A percentile compares a stretch with the other conserved stretches of the same genome.
Conservation (phyloP, 2,329 filamentous ascomycete species). For the Sarocladium kiliense region DNA sequence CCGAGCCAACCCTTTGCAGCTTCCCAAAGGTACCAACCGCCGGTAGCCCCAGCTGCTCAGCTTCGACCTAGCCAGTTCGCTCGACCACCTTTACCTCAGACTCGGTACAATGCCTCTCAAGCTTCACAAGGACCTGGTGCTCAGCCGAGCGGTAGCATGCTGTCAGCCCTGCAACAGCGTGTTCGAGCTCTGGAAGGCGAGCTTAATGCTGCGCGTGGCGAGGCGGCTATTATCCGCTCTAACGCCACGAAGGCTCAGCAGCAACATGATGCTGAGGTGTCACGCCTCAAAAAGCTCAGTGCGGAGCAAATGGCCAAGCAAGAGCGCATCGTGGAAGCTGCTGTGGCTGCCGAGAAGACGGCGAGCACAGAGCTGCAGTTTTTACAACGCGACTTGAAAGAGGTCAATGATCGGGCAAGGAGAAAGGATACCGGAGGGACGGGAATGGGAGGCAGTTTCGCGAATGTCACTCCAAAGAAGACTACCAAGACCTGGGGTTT, state of each 20-base stretch:
- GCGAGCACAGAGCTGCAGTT: constrained; percentile 68
- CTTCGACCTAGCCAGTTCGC: constrained; percentile 36
- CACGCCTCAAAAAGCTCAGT: constrained; percentile 56
- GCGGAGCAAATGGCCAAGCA: constrained; percentile 60
- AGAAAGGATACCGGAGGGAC: constrained; percentile 35
- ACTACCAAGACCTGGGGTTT: constrained; percentile 49
- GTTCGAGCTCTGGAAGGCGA: constrained; percentile 49
- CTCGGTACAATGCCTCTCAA: constrained; percentile 11
- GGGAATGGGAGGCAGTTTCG: background rate
- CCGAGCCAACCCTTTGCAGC: constrained; percentile 19
- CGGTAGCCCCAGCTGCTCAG: background rate
- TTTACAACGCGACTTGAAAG: constrained; percentile 63
- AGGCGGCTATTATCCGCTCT: constrained; percentile 68
- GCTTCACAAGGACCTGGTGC: constrained; percentile 21
- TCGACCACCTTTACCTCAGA: constrained; percentile 23
- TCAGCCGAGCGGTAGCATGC: constrained; percentile 23
- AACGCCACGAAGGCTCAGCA: constrained; percentile 59
- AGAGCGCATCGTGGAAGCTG: constrained; percentile 58
- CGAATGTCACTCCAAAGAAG: constrained; percentile 55
- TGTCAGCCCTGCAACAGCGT: constrained; percentile 46
- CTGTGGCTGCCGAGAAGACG: constrained; percentile 59
- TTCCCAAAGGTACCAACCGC: constrained; percentile 23
- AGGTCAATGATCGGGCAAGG: constrained; percentile 45
- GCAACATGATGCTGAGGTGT: constrained; percentile 58
- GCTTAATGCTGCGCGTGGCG: constrained; percentile 60